phyloP scores from a whole-genome alignment of 495 filamentous ascomycete species.

The Elasticomyces elasticus region DNA sequence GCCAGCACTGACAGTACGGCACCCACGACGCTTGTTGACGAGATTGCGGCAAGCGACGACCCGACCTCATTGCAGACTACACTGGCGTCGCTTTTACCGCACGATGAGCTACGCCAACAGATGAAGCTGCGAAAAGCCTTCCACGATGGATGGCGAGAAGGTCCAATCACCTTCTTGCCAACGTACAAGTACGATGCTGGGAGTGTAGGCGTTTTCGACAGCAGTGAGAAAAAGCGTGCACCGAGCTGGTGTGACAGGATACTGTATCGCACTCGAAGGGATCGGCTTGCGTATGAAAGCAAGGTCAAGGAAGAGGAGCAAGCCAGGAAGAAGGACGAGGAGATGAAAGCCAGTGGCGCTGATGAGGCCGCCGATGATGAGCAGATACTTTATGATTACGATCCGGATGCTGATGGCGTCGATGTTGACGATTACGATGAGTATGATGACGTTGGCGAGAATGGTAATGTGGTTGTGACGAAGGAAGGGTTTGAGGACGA shows the following conservation, averaged over 20 bases:
- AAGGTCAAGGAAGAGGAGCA: conserved; percentile 54
- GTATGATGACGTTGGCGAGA: conserved; percentile 54
- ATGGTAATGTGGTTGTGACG: conserved; percentile 37
- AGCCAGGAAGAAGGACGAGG: conserved; percentile 62
- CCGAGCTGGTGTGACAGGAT: conserved; percentile 99
- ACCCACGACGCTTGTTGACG: conserved; percentile 12
- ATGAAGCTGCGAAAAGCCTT: conserved; percentile 68
- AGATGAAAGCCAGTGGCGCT: conserved; percentile 72
- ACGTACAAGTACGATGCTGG: conserved; percentile 98
- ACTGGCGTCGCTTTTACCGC: conserved; percentile 69
- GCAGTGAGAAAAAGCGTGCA: conserved; percentile 81
- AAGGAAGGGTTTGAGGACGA: conserved; percentile 51
- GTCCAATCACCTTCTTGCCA: conserved; percentile 76
- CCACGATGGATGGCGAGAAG: conserved; percentile 85
- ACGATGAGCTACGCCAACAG: conserved; percentile 76
- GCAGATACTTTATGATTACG: conserved; percentile 79
- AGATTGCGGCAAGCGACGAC: conserved; percentile 30
- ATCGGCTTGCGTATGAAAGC: conserved; percentile 60
- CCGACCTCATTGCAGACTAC: conserved; percentile 71
- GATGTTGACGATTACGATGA: conserved; percentile 46
- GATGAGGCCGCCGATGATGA: conserved; percentile 65
- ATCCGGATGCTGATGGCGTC: conserved; percentile 63
- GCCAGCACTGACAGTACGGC: conserved; percentile 7
- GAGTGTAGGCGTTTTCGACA: conserved; percentile 86
- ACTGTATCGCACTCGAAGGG: conserved; percentile 65